Evolutionary conservation across 257 asterid genomes (phyloP).

Genomic region (Phtheirospermum japonicum): DNA sequence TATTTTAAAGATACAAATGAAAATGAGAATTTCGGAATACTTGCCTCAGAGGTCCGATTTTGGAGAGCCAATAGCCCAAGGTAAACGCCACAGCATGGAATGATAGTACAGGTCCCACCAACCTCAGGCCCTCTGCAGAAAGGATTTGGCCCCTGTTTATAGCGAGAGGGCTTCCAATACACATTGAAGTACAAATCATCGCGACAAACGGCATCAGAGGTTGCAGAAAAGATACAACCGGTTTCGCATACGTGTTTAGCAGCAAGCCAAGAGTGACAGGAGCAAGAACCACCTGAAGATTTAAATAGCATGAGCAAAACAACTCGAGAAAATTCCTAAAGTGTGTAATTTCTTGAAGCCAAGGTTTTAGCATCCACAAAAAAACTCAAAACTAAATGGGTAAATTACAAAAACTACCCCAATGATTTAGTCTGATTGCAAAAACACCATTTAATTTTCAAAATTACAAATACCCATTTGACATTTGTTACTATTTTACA

Average conservation of each 20-base stretch:
- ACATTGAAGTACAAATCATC: conserved; percentile 90
- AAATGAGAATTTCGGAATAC: not conserved
- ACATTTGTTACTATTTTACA: no score
- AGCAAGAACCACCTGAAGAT: conserved; percentile 82
- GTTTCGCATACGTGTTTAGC: conserved; percentile 82
- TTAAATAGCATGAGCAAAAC: not conserved
- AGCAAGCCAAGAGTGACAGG: conserved; percentile 76
- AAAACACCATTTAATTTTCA: no score
- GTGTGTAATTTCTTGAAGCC: no score
- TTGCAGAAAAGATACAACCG: conserved; percentile 75
- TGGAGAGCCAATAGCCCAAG: conserved; percentile 88
- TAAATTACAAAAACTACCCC: no score
- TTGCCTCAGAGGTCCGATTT: conserved; percentile 71
- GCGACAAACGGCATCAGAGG: conserved; percentile 95
- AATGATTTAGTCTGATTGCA: no score
- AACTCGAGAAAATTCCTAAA: no score
- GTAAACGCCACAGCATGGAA: conserved; percentile 84
- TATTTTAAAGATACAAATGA: not conserved
- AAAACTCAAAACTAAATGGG: no score
- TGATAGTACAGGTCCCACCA: conserved; percentile 73
- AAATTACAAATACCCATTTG: no score
- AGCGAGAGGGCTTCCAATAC: conserved; percentile 98
- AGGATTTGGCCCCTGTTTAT: conserved; percentile 81
- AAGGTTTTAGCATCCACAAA: no score
- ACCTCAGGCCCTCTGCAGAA: conserved; percentile 70